Base-by-base conservation (phyloP, 106 monocot species). In the Alisma plantagoaquatica region DNA sequence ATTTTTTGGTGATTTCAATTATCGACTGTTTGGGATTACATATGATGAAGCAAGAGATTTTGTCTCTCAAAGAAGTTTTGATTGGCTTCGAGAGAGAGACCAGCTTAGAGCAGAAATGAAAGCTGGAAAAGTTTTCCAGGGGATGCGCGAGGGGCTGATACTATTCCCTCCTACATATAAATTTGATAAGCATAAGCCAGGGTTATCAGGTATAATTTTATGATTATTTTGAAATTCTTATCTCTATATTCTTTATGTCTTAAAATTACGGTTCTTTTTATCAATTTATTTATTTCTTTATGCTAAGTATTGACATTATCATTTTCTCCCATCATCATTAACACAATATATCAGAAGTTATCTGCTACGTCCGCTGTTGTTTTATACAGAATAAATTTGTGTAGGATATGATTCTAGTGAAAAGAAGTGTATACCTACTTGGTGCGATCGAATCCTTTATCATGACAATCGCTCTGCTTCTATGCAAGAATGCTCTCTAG, bases 81-180 rank as follows among this genome's bases (percentile, higher is more conserved):
- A 83, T 18, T 83, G 82, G 82, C 68, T 83, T 41, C 46, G 82
- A 55, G 76, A 82, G 54, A 82, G 69, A 43, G 82, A 76, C 61
- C 76, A 82, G 27, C 75, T 85, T 10, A 66, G 73, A 56, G 79
- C 79, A 49, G 84, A 85, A 67, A 85, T 85, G 84, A 76, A 74
- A 63, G 57, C 52, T 29, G 84, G 84, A 32, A 85, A 76, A 64
- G 84, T 85, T 15, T 85, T 85, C 57, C 84, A 85, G 68, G 84
- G 84, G 46, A 75, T 85, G 79, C 68, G 84, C 63, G 84, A 85
- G 74, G 84, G 75, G 18, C 66, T 64, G 11, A 79, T 85, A 42
- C 79, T 46, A 49, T 85, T 85, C 50, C 84, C 84, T 33, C 84
- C 79, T 25, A 85, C 84, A 18, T 85, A 85, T 60, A 85, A 85